These are phyloP conservation scores for Fistulifera pelliculosa DNA, from an alignment of 108 stramenopile genomes.

Conservation along the genomic window DNA sequence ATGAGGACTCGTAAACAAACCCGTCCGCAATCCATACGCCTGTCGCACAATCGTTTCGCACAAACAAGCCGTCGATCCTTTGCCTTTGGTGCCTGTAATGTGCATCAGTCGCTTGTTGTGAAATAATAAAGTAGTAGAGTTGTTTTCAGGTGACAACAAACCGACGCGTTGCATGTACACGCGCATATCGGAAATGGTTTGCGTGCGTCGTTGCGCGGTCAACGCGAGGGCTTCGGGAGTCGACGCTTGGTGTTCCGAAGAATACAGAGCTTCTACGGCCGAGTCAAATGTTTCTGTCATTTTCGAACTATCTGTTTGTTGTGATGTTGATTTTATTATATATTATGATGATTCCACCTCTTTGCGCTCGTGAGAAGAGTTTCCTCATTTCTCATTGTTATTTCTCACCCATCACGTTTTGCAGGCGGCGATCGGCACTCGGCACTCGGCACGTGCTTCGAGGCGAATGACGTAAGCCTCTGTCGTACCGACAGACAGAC, in stretches of 20 bases:
- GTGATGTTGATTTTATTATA: no score
- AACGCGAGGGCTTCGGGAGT: conserved; percentile 33
- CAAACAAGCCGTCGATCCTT: conserved; percentile 83
- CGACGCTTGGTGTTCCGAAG: conserved; percentile 50
- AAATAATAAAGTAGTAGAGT: neutral
- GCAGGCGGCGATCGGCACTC: no score
- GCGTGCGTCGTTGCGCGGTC: conserved; percentile 35
- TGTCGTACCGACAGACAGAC: no score
- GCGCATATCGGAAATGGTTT: conserved; percentile 57
- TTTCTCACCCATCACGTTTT: no score
- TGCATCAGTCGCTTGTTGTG: conserved; percentile 49
- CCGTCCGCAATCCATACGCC: conserved; percentile 47
- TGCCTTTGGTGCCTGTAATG: conserved; percentile 94
- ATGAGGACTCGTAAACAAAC: conserved; percentile 90
- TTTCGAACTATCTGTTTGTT: no score
- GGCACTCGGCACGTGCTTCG: no score
- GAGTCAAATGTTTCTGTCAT: conserved; percentile 15
- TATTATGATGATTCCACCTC: no score
- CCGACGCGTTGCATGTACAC: conserved; percentile 40
- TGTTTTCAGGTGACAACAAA: conserved; percentile 15
- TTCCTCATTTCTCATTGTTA: no score
- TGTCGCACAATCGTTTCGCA: conserved; percentile 64
- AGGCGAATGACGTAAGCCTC: no score
- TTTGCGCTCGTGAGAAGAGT: no score
- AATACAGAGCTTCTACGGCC: conserved; percentile 51